Base-by-base conservation (phyloP, 805 yeast genomes). In the Pichia paraexigua region DNA sequence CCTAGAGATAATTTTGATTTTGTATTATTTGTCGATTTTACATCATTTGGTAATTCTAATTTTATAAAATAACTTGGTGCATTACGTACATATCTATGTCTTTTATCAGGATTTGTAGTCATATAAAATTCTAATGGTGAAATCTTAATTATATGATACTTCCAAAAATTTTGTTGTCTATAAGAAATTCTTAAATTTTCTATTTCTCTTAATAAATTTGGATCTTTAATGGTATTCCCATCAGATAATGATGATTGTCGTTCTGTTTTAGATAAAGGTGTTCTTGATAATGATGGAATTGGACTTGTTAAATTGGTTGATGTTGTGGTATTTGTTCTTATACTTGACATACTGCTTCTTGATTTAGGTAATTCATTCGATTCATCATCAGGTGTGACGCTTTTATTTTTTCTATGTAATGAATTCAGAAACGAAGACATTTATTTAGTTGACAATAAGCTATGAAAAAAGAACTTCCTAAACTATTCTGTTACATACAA, bases 61-160 rank as follows among this genome's bases (percentile, higher is more conserved):
- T 74, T 73, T 17, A 83, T 78, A 57, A 74, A 78, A 58, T 78
- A 81, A 3, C 87, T 81, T 0, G 89, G 89, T 0, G 80, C 87
- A 56, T 73, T 71, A 32, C 85, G 68, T 49, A 85, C 77, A 56
- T 74, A 76, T 39, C 78, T 63, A 61, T 84, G 89, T 54, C 77
- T 74, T 20, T 71, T 64, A 22, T 80, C 82, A 0, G 90, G 90
- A 57, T 81, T 84, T 0, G 91, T 84, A 1, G 89, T 76, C 45
- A 84, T 60, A 60, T 82, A 83, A 45, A 81, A 66, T 56, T 78
- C 82, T 35, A 53, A 45, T 41, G 71, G 73, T 12, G 82, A 80
- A 48, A 80, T 67, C 49, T 71, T 74, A 24, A 80, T 61, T 6
- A 83, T 68, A 60, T 85, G 90, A 59, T 83, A 85, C 60, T 82